phyloP scores from a whole-genome alignment of 179 eudicot genomes.

The Corrigiola litoralis region DNA sequence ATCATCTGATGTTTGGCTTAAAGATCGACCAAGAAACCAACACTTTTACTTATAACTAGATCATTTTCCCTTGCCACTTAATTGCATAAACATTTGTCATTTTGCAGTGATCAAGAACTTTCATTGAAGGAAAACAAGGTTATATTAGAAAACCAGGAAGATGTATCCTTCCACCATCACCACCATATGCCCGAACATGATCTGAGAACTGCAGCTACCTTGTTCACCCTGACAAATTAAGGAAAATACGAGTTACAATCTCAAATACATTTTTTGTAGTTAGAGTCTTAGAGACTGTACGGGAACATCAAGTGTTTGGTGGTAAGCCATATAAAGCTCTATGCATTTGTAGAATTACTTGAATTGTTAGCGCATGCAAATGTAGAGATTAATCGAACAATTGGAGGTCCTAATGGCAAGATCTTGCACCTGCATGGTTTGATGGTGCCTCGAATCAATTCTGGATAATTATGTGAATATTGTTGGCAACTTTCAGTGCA shows the following conservation, averaged over 20 bases:
- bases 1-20: too few relatives aligned
- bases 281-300: neutral
- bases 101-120: slow-evolving; percentile 27
- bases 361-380: neutral
- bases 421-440: too few relatives aligned
- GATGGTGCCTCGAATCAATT: too few relatives aligned
- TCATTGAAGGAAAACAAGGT: slow-evolving; percentile 22
- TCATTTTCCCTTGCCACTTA: too few relatives aligned
- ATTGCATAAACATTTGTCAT: neutral
- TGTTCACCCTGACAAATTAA: slow-evolving; percentile 20
- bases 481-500: too few relatives aligned
- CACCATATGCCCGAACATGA: slow-evolving; percentile 19
- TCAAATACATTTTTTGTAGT: neutral
- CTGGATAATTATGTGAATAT: too few relatives aligned
- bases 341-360: slow-evolving; percentile 5
- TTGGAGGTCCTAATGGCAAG: too few relatives aligned
- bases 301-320: neutral
- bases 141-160: slow-evolving; percentile 14
- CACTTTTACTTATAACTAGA: too few relatives aligned
- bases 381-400: neutral
- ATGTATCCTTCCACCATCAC: slow-evolving; percentile 12
- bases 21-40: too few relatives aligned
- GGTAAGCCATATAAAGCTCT: neutral
- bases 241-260: neutral
- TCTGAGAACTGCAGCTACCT: slow-evolving; percentile 14